phyloP scores from a whole-genome alignment of 1,139 yeast species.

The Protomyces lactucae-debilis region DNA sequence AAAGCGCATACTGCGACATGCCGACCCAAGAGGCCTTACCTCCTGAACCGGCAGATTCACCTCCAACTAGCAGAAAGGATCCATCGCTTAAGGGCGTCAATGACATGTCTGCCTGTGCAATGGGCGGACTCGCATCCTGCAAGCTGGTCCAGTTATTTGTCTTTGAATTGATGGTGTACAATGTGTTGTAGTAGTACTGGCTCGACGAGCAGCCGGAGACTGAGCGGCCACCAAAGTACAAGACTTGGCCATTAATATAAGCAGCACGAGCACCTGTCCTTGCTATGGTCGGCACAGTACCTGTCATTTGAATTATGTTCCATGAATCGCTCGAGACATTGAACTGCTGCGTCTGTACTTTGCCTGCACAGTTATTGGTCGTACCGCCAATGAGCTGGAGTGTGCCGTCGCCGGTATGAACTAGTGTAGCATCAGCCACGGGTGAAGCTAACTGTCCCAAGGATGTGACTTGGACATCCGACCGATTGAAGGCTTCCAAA shows the following conservation, averaged over 20 bases:
- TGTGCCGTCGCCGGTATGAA: background rate
- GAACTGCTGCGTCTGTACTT: background rate
- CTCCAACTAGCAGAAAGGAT: slow-evolving; percentile 5
- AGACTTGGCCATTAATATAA: background rate
- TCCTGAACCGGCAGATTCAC: slow-evolving; percentile 10
- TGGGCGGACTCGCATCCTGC: slow-evolving; percentile 8
- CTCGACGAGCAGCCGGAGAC: slow-evolving; percentile 3
- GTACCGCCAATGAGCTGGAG: slow-evolving; percentile 9
- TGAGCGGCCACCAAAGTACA: slow-evolving; percentile 23
- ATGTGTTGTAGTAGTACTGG: slow-evolving; percentile 21
- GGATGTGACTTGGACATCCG: slow-evolving; percentile 3
- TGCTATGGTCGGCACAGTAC: slow-evolving; percentile 6
- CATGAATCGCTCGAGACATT: background rate
- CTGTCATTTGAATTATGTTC: background rate
- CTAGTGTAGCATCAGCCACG: slow-evolving; percentile 5
- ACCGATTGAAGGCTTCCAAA: slow-evolving; percentile 6
- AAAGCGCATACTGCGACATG: slow-evolving; percentile 10
- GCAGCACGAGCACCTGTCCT: slow-evolving; percentile 16
- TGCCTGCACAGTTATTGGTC: background rate
- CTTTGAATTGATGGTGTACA: background rate
- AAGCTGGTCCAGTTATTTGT: background rate
- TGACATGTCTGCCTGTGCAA: slow-evolving; percentile 21
- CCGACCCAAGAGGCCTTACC: slow-evolving; percentile 21
- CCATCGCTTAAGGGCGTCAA: slow-evolving; percentile 3
- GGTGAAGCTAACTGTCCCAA: background rate